Percentiles rank a stretch among this genome's conserved stretches.
Evolutionary conservation across 2,329 filamentous ascomycete genomes (phyloP).

Genomic region (Raffaelea arxii): DNA sequence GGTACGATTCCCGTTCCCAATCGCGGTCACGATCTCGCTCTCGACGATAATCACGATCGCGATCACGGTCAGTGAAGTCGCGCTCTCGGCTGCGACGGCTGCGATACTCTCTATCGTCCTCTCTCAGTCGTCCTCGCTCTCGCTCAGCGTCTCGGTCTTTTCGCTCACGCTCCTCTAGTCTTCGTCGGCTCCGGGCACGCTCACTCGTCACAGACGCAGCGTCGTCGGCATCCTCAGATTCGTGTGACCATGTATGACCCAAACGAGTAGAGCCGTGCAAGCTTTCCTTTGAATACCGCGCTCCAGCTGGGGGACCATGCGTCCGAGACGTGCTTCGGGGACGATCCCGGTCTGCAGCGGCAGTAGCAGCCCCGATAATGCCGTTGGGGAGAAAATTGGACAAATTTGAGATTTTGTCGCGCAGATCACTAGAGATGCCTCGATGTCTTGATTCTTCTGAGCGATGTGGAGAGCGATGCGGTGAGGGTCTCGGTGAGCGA

Average conservation of each 20-base stretch:
- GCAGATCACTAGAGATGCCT: slow-evolving; percentile 26
- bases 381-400: slow-evolving; percentile 31
- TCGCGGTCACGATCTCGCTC: slow-evolving; percentile 23
- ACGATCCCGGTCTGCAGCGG: slow-evolving; percentile 20
- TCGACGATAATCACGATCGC: slow-evolving; percentile 11
- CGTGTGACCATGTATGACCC: slow-evolving; percentile 32
- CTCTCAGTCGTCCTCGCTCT: slow-evolving; percentile 3
- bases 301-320: slow-evolving; percentile 1
- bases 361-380: slow-evolving; percentile 11
- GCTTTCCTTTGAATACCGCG: slow-evolving; percentile 30
- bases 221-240: slow-evolving; percentile 17
- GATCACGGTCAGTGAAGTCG: slow-evolving; percentile 15
- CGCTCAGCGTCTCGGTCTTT: slow-evolving; percentile 8
- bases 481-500: slow-evolving; percentile 1
- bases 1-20: slow-evolving; percentile 26
- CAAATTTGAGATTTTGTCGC: slow-evolving; percentile 34
- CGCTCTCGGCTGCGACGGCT: slow-evolving; percentile 7
- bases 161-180: slow-evolving; percentile 13
- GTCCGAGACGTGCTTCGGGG: slow-evolving; percentile 14
- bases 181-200: slow-evolving; percentile 19
- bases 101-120: neutral
- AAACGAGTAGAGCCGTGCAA: slow-evolving; percentile 30
- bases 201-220: slow-evolving; percentile 1
- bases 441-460: slow-evolving; percentile 16
- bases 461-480: slow-evolving; percentile 5